Evolutionary conservation across 352 stramenopile species (phyloP).

Genomic region (Phytophthora citricola): DNA sequence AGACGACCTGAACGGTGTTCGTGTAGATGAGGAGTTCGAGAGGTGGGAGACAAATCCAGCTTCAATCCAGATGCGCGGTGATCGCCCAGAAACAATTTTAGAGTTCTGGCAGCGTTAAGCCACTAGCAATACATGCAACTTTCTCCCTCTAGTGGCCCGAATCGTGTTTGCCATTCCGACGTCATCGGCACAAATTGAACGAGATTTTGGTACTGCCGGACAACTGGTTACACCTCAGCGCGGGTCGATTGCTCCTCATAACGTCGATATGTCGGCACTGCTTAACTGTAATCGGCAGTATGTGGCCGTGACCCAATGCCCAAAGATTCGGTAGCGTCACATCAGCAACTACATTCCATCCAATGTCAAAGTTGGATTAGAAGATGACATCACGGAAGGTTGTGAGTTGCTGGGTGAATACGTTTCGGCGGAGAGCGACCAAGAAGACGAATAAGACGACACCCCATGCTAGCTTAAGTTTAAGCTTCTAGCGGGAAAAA

Average conservation of each 20-base stretch:
- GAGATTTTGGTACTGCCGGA: background rate
- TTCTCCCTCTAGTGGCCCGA: slow-evolving; percentile 6
- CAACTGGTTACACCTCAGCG: slow-evolving; percentile 6
- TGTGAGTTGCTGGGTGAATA: background rate
- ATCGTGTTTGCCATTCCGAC: slow-evolving; percentile 11
- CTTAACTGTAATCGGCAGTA: slow-evolving; percentile 12
- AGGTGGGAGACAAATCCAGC: background rate
- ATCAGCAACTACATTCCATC: slow-evolving; percentile 1
- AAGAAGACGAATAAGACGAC: too few species aligned
- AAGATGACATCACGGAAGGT: background rate
- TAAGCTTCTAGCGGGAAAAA: too few species aligned
- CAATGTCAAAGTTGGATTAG: background rate
- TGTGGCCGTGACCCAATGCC: slow-evolving; percentile 8
- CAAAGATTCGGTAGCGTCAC: slow-evolving; percentile 9
- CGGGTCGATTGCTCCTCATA: background rate
- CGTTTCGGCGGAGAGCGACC: background rate
- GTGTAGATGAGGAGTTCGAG: background rate
- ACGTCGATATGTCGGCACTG: slow-evolving; percentile 12
- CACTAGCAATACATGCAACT: background rate
- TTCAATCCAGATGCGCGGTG: background rate
- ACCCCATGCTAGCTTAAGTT: too few species aligned
- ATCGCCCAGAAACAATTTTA: background rate
- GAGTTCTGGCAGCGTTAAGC: background rate
- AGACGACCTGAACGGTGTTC: background rate
- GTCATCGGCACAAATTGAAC: slow-evolving; percentile 10